Evolutionary conservation across 2,329 filamentous ascomycete species (phyloP).

Genomic region (Plectosphaerella plurivora): DNA sequence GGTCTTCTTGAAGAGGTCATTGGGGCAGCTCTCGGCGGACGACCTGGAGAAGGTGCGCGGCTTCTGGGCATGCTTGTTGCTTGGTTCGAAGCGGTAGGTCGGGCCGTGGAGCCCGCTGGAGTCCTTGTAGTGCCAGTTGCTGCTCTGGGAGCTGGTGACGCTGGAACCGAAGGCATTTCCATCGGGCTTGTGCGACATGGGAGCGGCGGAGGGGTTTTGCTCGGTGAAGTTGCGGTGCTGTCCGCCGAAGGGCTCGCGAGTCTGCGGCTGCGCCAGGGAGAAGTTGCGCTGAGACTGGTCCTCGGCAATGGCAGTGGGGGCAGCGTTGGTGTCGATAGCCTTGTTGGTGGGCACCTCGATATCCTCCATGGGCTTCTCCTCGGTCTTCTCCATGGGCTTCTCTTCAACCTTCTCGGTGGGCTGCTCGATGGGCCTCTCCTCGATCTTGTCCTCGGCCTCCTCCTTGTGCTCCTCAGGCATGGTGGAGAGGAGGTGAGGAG

Average conservation of each 20-base stretch:
- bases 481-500: too few species aligned
- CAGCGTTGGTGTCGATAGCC: neutral
- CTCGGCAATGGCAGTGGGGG: too few species aligned
- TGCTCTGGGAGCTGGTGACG: too few species aligned
- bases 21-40: neutral
- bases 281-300: too few species aligned
- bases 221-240: too few species aligned
- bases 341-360: slow-evolving; percentile 10
- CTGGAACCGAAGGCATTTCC: too few species aligned
- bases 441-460: slow-evolving; percentile 14
- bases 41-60: neutral
- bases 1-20: neutral
- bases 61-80: neutral
- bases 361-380: slow-evolving; percentile 15
- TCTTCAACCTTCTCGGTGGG: slow-evolving; percentile 7
- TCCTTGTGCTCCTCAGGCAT: slow-evolving; percentile 8
- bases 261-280: too few species aligned
- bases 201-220: too few species aligned
- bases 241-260: too few species aligned
- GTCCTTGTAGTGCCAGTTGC: neutral
- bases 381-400: slow-evolving; percentile 14
- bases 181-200: too few species aligned
- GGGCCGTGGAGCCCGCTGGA: slow-evolving; percentile 1
- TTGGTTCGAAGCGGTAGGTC: neutral
- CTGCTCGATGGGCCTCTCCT: slow-evolving; percentile 9